Conservation (phyloP, 345 rosid genomes). For the Eucalyptus brandiana region DNA sequence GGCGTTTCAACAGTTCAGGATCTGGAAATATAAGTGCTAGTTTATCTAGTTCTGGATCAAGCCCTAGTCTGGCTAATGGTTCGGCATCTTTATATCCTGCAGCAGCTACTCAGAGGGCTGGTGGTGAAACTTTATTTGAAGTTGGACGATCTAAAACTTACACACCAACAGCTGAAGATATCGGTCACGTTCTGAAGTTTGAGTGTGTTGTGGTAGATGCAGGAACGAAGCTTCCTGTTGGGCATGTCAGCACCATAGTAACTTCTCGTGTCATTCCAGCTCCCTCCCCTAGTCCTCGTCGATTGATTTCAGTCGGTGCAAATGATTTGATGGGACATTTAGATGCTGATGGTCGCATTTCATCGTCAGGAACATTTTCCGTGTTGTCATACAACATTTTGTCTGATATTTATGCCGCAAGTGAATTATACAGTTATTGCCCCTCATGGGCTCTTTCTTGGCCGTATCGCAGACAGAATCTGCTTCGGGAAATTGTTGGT, state of each 20-base stretch:
- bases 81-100: constrained; percentile 63
- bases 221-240: constrained; percentile 58
- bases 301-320: constrained; percentile 60
- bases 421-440: constrained; percentile 21
- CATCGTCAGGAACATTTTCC: constrained; percentile 49
- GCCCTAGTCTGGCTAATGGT: constrained; percentile 64
- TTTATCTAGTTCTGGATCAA: constrained; percentile 62
- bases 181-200: constrained; percentile 59
- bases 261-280: constrained; percentile 99
- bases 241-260: constrained; percentile 47
- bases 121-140: constrained; percentile 41
- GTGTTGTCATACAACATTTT: constrained; percentile 44
- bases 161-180: constrained; percentile 40
- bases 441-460: constrained; percentile 49
- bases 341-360: constrained; percentile 60
- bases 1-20: constrained; percentile 72
- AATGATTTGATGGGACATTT: constrained; percentile 50
- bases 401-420: constrained; percentile 35
- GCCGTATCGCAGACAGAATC: constrained; percentile 42
- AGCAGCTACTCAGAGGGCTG: constrained; percentile 43
- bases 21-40: constrained; percentile 36
- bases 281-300: constrained; percentile 92
- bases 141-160: constrained; percentile 37
- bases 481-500: constrained; percentile 42
- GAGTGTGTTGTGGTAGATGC: constrained; percentile 89